phyloP scores from a whole-genome alignment of 2,329 filamentous ascomycete species.

The Mollisiaceae sp. region DNA sequence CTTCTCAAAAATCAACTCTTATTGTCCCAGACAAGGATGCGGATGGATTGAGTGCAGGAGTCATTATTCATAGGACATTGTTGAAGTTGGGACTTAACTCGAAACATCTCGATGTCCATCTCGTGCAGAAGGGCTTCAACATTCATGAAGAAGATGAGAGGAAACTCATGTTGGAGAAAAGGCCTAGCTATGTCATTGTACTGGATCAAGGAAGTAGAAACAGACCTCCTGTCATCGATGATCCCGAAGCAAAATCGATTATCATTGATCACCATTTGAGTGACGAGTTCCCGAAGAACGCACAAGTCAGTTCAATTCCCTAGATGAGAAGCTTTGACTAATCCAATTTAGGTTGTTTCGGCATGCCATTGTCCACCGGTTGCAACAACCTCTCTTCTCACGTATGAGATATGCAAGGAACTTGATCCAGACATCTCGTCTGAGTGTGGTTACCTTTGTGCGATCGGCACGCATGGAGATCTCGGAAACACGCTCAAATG shows the following conservation, averaged over 20 bases:
- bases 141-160: constrained; percentile 62
- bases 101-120: constrained; percentile 60
- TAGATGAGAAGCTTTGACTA: not conserved
- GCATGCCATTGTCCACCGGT: constrained; percentile 69
- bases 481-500: constrained; percentile 69
- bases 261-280: constrained; percentile 69
- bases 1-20: constrained; percentile 55
- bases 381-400: constrained; percentile 66
- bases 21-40: constrained; percentile 74
- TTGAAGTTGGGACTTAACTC: constrained; percentile 60
- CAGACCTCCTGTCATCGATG: constrained; percentile 58
- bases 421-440: constrained; percentile 56
- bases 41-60: constrained; percentile 68
- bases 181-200: constrained; percentile 64
- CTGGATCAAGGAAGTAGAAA: constrained; percentile 68
- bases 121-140: constrained; percentile 62
- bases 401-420: constrained; percentile 64
- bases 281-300: constrained; percentile 59
- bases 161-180: constrained; percentile 52
- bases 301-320: constrained; percentile 25
- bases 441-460: constrained; percentile 64
- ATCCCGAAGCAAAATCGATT: constrained; percentile 53
- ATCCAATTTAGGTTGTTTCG: constrained; percentile 57
- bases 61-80: constrained; percentile 65
- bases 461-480: constrained; percentile 70